Conservation (phyloP, 495 filamentous ascomycete species). For the Hypoxylon lenormandii region DNA sequence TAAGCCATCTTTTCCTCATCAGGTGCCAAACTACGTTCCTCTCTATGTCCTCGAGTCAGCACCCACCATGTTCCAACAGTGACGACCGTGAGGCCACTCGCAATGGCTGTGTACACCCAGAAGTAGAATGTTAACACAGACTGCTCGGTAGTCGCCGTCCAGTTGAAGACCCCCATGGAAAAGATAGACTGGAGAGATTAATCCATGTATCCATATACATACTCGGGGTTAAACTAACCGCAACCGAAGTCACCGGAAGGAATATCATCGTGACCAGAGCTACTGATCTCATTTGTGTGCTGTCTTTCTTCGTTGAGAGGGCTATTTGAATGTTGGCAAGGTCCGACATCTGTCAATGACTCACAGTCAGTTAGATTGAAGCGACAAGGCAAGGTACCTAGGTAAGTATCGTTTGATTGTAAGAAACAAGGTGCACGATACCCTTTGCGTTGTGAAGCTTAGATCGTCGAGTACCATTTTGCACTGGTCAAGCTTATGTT, state of each 20-base stretch:
- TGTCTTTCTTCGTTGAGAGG: conserved; percentile 20
- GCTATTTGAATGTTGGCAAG: conserved; percentile 19
- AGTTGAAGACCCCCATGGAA: conserved; percentile 40
- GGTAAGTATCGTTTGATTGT: neutral
- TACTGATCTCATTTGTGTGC: conserved; percentile 33
- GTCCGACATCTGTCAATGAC: conserved; percentile 16
- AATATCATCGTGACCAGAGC: conserved; percentile 35
- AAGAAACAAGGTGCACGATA: conserved; percentile 3
- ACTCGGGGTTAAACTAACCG: conserved; percentile 11
- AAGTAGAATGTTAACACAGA: conserved; percentile 29
- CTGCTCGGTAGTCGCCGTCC: neutral
- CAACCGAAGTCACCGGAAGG: conserved; percentile 30
- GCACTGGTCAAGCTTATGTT: conserved; percentile 33
- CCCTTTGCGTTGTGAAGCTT: conserved; percentile 18
- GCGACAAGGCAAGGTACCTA: too few relatives aligned
- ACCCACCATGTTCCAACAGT: conserved; percentile 29
- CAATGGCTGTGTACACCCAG: conserved; percentile 35
- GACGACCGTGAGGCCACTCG: conserved; percentile 24
- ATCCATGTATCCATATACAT: neutral
- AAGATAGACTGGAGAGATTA: conserved; percentile 31
- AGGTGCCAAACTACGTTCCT: neutral
- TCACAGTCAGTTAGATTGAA: too few relatives aligned
- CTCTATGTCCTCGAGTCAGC: conserved; percentile 8
- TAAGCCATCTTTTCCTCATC: neutral
- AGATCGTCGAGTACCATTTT: conserved; percentile 16